phyloP scores from a whole-genome alignment of 768 basidiomycete genomes.

The Panellus pusillus region DNA sequence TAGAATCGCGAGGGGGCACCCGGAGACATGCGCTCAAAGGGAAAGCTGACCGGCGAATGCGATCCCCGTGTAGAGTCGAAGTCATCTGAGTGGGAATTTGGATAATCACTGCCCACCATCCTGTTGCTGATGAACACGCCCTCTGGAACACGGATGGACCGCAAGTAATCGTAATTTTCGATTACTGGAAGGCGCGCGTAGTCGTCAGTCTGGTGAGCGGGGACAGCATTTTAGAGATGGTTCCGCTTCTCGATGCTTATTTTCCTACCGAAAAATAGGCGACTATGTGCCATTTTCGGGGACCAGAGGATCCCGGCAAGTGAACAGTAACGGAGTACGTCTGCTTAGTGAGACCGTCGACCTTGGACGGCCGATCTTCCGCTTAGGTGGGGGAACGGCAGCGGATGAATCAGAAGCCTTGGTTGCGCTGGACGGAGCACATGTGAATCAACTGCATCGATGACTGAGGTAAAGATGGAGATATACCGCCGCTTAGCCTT shows the following conservation, averaged over 20 bases:
- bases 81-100: slow-evolving; percentile 49
- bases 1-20: slow-evolving; percentile 16
- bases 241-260: slow-evolving; percentile 1
- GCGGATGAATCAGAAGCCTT: slow-evolving; percentile 43
- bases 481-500: slow-evolving; percentile 75
- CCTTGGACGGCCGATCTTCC: slow-evolving; percentile 77
- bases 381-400: slow-evolving; percentile 57
- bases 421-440: slow-evolving; percentile 18
- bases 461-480: not conserved
- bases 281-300: slow-evolving; percentile 81
- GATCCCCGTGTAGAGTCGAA: slow-evolving; percentile 30
- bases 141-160: slow-evolving; percentile 62
- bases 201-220: slow-evolving; percentile 57
- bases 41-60: slow-evolving; percentile 11
- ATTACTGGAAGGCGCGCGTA: slow-evolving; percentile 70
- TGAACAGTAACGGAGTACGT: slow-evolving; percentile 79
- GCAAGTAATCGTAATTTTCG: slow-evolving; percentile 74
- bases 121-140: slow-evolving; percentile 74
- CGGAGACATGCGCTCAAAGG: slow-evolving; percentile 19
- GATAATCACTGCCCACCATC: slow-evolving; percentile 36
- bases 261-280: slow-evolving; percentile 73
- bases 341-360: slow-evolving; percentile 82
- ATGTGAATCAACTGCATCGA: slow-evolving; percentile 4
- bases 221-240: not conserved
- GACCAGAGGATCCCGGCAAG: slow-evolving; percentile 54